Base-by-base conservation (phyloP, 139 green algal genomes). In the Tetraselmis striata region DNA sequence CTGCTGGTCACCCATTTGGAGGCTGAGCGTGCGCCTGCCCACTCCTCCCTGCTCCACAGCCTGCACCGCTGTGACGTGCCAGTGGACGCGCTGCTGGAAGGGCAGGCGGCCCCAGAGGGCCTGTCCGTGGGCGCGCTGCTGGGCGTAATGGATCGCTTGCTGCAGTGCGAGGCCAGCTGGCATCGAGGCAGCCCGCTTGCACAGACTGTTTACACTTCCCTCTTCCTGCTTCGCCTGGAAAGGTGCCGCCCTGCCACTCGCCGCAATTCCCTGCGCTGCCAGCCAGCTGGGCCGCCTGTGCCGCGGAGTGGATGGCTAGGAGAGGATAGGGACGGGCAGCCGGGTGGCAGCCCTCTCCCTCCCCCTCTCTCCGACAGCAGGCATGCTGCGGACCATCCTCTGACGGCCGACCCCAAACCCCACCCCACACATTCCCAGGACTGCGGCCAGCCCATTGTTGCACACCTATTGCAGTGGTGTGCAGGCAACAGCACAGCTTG, bases 181-280 rank as follows among this genome's bases (percentile, higher is more conserved):
- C 92, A 96, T 67, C 31, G 28, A 2, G 94, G 93, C 0, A 81
- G 88, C 59, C 82, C 91, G 22, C 83, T 97, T 25, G 89, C 94
- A 26, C 88, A 93, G 82, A 97, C 94, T 0, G 88, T 98, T 0
- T 98, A 93, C 87, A 89, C 90, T 25, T 94, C 88, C 76, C 83
- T 98, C 26, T 96, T 98, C 88, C 91, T 98, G 90, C 87, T 97
- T 59, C 80, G 90, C 28, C 84, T 86, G 0, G 81, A 91, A 11
- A 89, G 91, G 93, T 94, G 45, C n/a, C n/a, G n/a, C n/a, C n/a
- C n/a, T n/a, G n/a, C n/a, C n/a, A n/a, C n/a, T n/a, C n/a, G n/a
- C n/a, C n/a, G n/a, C n/a, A n/a, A n/a, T n/a, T n/a, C n/a, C n/a
- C n/a, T n/a, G n/a, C n/a, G n/a, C n/a, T n/a, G n/a, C n/a, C n/a